Evolutionary conservation across 2,329 filamentous ascomycete genomes (phyloP), one percentile per base, ranked within the genome.

Genomic region (Neoscytalidium dimidiatum): DNA sequence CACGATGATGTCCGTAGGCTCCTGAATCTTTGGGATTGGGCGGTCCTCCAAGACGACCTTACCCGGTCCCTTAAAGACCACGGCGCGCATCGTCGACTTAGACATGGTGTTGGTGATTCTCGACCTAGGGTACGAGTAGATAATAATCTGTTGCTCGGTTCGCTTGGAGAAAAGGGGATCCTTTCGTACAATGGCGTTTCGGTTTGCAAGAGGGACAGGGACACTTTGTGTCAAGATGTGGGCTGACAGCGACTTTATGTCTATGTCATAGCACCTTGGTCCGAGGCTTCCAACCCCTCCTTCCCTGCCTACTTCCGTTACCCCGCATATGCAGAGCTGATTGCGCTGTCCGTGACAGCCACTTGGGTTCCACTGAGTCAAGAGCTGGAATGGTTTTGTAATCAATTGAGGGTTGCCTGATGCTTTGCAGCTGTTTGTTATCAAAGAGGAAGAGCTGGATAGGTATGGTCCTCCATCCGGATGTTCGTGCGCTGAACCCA

Each of bases 51-150:
- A 79, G 0, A 85, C 89, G 63, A 96, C 84, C 73, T 91, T 88
- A 72, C 86, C 84, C 3, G 91, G 90, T 2, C 90, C 92, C 67
- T 94, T 89, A 80, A 97, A 96, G 63, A 97, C 86, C 31, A 97
- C 92, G 31, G 92, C 92, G 77, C 91, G 91, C 94, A 97, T 97
- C 0, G 86, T 65, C 33, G 91, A 65, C 21, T 56, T 46, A 28
- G 61, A 43, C 61, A 64, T 64, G 28, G 38, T 46, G 28, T 28
- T 13, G 19, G 13, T 3, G 14, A 14, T 14, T 52, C 31, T 28
- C n/a, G n/a, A n/a, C n/a, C n/a, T 41, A 1, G 8, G 28, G 17
- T 29, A 23, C 17, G 19, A 19, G 21, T 2, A 23, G 31, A 61
- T 48, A 8, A 35, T 9, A 38, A 23, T 4, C 8, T 23, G 11